phyloP scores from a whole-genome alignment of 2,329 filamentous ascomycete genomes.

The Xylaria sp. region DNA sequence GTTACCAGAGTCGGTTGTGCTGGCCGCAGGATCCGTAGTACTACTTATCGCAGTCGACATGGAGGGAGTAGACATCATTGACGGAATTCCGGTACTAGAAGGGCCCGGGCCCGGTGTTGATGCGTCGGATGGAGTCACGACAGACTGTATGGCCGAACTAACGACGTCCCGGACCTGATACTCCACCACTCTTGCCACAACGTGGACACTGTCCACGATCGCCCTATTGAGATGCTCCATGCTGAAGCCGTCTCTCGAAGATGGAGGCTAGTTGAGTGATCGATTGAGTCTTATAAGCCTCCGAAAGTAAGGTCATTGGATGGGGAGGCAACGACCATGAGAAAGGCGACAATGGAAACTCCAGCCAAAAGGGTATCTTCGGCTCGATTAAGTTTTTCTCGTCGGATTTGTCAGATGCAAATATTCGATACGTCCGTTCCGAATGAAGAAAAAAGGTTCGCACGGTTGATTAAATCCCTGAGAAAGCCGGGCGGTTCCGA shows the following conservation, averaged over 20 bases:
- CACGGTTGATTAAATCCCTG: constrained; percentile 10
- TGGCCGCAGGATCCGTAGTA: constrained; percentile 19
- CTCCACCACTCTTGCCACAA: constrained; percentile 53
- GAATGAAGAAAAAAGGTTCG: constrained; percentile 15
- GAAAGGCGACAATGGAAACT: constrained; percentile 19
- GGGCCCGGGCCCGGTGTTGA: constrained; percentile 34
- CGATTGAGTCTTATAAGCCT: constrained; percentile 15
- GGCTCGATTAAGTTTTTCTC: constrained; percentile 9
- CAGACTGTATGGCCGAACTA: constrained; percentile 24
- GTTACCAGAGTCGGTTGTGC: constrained; percentile 36
- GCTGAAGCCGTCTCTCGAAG: neutral
- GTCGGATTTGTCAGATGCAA: constrained; percentile 14
- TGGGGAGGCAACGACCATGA: constrained; percentile 6
- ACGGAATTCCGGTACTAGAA: constrained; percentile 15
- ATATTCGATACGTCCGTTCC: constrained; percentile 5
- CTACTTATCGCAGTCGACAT: constrained; percentile 21
- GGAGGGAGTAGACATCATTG: constrained; percentile 7
- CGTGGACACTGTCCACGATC: constrained; percentile 52
- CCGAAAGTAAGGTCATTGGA: constrained; percentile 15
- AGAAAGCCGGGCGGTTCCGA: neutral
- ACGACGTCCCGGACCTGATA: constrained; percentile 43
- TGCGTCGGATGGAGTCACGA: constrained; percentile 14
- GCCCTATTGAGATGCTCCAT: constrained; percentile 55
- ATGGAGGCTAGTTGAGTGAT: constrained; percentile 12
- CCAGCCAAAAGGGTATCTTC: neutral